Percentiles rank a stretch among this genome's conserved stretches.
Evolutionary conservation across 306 rosid genomes (phyloP).

Genomic region (Rubus idaeus): DNA sequence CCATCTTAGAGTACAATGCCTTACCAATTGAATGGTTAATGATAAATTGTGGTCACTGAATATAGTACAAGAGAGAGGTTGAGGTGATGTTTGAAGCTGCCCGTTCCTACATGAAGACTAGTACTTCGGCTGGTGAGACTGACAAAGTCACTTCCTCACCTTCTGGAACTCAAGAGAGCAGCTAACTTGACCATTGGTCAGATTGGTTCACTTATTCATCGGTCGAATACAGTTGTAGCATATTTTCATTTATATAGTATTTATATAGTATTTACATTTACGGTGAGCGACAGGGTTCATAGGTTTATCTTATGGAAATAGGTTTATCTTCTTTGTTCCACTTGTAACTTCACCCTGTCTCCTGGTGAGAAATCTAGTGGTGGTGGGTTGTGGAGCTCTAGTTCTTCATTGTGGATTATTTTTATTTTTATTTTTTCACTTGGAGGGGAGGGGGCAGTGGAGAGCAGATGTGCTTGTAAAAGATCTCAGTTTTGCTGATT

Average conservation of each 20-base stretch:
- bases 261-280: slow-evolving; percentile 7
- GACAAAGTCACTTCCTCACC: slow-evolving; percentile 35
- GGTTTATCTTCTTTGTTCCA: slow-evolving; percentile 25
- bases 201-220: slow-evolving; percentile 24
- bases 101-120: slow-evolving; percentile 46
- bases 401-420: background rate
- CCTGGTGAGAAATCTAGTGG: slow-evolving; percentile 28
- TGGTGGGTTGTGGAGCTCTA: slow-evolving; percentile 17
- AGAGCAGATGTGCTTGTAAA: background rate
- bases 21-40: slow-evolving; percentile 6
- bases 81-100: slow-evolving; percentile 77
- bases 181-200: slow-evolving; percentile 29
- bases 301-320: slow-evolving; percentile 20
- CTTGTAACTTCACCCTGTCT: slow-evolving; percentile 30
- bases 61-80: slow-evolving; percentile 93
- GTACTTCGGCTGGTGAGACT: slow-evolving; percentile 29
- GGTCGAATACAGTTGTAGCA: background rate
- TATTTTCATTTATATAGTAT: slow-evolving; percentile 26
- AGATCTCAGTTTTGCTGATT: background rate
- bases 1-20: background rate
- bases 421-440: background rate
- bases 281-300: slow-evolving; percentile 20
- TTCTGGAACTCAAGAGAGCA: slow-evolving; percentile 31
- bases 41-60: slow-evolving; percentile 23
- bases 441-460: background rate